Conservation (phyloP, 768 basidiomycete genomes). For the Pholiota molesta region DNA sequence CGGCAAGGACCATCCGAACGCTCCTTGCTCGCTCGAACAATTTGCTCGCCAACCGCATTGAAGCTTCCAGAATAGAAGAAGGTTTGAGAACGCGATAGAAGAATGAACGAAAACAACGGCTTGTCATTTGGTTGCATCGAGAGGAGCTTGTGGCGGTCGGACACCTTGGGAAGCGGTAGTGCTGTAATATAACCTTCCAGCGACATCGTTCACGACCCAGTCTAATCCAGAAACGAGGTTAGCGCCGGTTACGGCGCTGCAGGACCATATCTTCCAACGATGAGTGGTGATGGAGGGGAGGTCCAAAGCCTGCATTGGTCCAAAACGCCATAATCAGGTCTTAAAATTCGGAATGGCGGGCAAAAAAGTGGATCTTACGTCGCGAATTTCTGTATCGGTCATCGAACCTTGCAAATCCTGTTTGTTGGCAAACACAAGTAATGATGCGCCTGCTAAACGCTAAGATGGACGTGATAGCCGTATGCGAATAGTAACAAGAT, state of each 20-base stretch:
- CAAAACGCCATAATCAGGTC: conserved; percentile 16
- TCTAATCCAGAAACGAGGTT: conserved; percentile 86
- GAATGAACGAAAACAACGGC: conserved; percentile 10
- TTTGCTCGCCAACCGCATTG: background rate
- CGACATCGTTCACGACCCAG: conserved; percentile 92
- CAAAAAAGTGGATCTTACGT: conserved; percentile 54
- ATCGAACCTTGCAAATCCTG: conserved; percentile 92
- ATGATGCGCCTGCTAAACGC: conserved; percentile 94
- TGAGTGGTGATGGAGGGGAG: conserved; percentile 84
- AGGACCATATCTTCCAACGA: conserved; percentile 87
- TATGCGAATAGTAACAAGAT: conserved; percentile 9
- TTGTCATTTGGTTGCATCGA: conserved; percentile 14
- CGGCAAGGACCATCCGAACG: conserved; percentile 8
- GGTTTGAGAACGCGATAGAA: conserved; percentile 4
- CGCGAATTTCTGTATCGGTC: conserved; percentile 77
- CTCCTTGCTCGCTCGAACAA: background rate
- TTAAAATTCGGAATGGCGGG: conserved; percentile 14
- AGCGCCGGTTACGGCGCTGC: conserved; percentile 89
- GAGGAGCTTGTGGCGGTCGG: conserved; percentile 14
- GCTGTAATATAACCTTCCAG: conserved; percentile 84
- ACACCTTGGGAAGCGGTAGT: conserved; percentile 36
- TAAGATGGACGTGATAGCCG: conserved; percentile 40
- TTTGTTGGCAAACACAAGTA: conserved; percentile 97
- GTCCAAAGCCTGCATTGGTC: conserved; percentile 66
- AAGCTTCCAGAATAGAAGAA: conserved; percentile 5